Evolutionary conservation across 2,329 filamentous ascomycete genomes (phyloP), one percentile per base, ranked within the genome.

Genomic region (Colletotrichum musicola): DNA sequence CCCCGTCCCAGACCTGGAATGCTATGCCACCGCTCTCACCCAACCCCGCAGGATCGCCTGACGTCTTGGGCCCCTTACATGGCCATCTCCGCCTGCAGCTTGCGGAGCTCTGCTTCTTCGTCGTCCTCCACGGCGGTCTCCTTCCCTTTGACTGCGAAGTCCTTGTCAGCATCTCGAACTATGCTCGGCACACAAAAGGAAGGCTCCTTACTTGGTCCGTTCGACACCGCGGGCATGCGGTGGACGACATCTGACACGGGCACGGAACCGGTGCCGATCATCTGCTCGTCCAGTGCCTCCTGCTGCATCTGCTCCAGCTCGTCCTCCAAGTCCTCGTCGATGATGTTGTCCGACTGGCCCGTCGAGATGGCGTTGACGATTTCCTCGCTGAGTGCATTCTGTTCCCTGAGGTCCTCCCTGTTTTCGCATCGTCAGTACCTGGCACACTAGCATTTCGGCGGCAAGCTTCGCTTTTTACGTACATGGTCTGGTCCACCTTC

Each of bases 401-500:
- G 94, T 80, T 98, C 95, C 75, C 93, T 90, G 71, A 99, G 86
- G 80, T 91, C 89, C 77, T 97, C 95, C 93, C 94, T 97, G 76
- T 72, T 71, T 4, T 12, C 12, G 9, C 12, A 3, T 49, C 57
- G 42, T 69, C 73, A 69, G 66, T 51, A 40, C 22, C 10, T 4
- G 35, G 18, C 42, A 22, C 13, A 16, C 14, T 22, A 16, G 9
- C 12, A 9, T 4, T 16, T 13, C 16, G 10, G 20, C 25, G 6
- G 38, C 18, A 14, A 51, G 22, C 20, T 42, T 62, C 55, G 18
- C 63, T 25, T 14, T 64, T 25, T 14, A 88, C 92, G 73, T 89
- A 97, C 95, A 98, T 98, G 62, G 93, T 95, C 80, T 93, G 88
- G 80, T 98, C 95, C 71, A 99, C 95, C 83, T 97, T 96, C 75